These are phyloP conservation scores for Aspergillus sp. DNA, from an alignment of 2,329 filamentous ascomycete genomes.

Conservation along the genomic window DNA sequence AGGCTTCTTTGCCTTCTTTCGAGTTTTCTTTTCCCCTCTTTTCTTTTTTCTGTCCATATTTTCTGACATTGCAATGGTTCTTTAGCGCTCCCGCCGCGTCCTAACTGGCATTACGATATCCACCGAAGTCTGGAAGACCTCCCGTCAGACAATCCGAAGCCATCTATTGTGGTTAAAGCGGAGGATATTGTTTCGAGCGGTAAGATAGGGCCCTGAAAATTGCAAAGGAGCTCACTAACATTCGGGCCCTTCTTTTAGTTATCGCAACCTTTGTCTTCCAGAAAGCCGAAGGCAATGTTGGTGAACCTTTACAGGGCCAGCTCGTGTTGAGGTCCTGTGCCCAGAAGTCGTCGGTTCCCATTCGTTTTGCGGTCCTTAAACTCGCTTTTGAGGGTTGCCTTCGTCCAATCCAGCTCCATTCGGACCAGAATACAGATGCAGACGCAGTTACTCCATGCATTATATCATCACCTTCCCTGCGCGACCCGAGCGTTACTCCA, in stretches of 20 bases:
- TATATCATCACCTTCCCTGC: conserved; percentile 35
- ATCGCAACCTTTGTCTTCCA: conserved; percentile 54
- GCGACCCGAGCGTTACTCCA: conserved; percentile 30
- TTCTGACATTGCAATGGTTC: background rate
- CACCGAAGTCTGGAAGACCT: conserved; percentile 47
- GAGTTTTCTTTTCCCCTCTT: too few relatives aligned
- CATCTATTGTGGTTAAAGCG: conserved; percentile 47
- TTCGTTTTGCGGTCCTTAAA: conserved; percentile 50
- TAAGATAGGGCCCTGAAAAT: conserved; percentile 22
- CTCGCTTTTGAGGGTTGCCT: conserved; percentile 55
- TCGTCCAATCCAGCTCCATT: conserved; percentile 42
- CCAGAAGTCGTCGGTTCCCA: conserved; percentile 44
- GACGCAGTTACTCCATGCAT: conserved; percentile 23
- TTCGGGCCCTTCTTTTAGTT: conserved; percentile 36
- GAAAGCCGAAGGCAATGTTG: conserved; percentile 58
- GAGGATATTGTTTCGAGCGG: conserved; percentile 51
- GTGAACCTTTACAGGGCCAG: conserved; percentile 58
- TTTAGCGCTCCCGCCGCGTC: conserved; percentile 37
- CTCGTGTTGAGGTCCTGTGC: conserved; percentile 53
- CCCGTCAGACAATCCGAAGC: conserved; percentile 39
- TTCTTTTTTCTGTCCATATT: background rate
- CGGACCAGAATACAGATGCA: conserved; percentile 28
- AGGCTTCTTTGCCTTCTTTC: conserved; percentile 9
- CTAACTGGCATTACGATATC: conserved; percentile 46
- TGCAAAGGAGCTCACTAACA: conserved; percentile 16